Conservation (phyloP, 441 rosid species). For the Pelargonium citronellum region DNA sequence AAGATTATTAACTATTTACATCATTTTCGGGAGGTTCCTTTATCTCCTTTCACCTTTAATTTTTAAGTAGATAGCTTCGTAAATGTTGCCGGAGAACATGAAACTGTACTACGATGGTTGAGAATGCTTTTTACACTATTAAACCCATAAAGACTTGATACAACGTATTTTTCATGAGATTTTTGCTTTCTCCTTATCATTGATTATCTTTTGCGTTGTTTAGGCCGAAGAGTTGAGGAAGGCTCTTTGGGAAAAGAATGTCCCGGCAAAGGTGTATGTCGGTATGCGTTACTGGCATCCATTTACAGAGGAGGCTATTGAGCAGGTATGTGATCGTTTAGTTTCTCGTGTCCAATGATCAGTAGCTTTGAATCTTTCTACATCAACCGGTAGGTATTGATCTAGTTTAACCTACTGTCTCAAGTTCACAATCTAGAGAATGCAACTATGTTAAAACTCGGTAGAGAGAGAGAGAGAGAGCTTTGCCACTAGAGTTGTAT, state of each 20-base stretch:
- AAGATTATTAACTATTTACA: no score
- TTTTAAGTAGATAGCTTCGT: no score
- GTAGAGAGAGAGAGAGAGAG: no score
- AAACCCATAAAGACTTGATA: background rate
- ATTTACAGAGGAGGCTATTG: constrained; percentile 96
- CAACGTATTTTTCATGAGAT: background rate
- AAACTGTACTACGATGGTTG: background rate
- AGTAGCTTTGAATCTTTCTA: constrained; percentile 7
- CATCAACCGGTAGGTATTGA: background rate
- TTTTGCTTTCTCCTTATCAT: background rate
- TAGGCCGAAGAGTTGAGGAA: constrained; percentile 88
- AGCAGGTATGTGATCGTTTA: constrained; percentile 48
- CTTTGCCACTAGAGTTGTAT: no score
- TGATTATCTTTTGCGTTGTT: constrained; percentile 18
- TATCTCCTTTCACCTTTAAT: background rate
- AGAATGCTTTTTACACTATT: background rate
- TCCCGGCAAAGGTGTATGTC: constrained; percentile 86
- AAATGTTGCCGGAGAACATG: constrained; percentile 6
- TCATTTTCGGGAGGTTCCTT: no score
- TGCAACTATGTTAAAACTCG: no score
- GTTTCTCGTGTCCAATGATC: constrained; percentile 6
- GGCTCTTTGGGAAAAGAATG: constrained; percentile 70
- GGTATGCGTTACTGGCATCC: constrained; percentile 99
- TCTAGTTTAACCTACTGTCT: no score
- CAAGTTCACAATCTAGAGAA: no score